These are phyloP conservation scores for Trichoderma koningiopsis DNA, from an alignment of 2,329 filamentous ascomycete genomes.

Conservation along the genomic window DNA sequence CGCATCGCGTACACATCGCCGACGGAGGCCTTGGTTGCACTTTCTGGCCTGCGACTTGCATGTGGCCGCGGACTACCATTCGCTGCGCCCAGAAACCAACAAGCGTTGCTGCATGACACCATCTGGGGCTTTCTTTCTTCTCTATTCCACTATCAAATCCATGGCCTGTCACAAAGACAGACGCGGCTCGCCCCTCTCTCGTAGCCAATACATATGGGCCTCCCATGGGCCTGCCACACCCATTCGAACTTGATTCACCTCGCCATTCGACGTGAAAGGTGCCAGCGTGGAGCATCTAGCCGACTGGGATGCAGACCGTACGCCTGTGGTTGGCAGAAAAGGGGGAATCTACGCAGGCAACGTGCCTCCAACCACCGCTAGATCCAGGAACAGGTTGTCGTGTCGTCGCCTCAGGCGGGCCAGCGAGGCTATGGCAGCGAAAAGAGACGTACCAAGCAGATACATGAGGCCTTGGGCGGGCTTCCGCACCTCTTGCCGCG, in stretches of 20 bases:
- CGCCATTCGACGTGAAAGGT: neutral
- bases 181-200: slow-evolving; percentile 19
- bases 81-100: slow-evolving; percentile 11
- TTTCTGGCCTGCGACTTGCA: slow-evolving; percentile 25
- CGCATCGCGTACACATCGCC: slow-evolving; percentile 12
- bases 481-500: neutral
- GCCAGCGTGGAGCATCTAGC: slow-evolving; percentile 17
- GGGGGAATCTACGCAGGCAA: slow-evolving; percentile 5
- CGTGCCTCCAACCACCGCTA: slow-evolving; percentile 2
- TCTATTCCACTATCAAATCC: slow-evolving; percentile 17
- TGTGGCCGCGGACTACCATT: slow-evolving; percentile 23
- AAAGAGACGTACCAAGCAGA: neutral
- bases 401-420: slow-evolving; percentile 15
- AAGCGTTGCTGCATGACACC: slow-evolving; percentile 35
- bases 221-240: slow-evolving; percentile 14
- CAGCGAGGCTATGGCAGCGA: slow-evolving; percentile 21
- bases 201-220: neutral
- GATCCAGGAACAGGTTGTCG: slow-evolving; percentile 22
- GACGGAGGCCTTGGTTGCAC: slow-evolving; percentile 22
- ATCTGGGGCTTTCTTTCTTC: slow-evolving; percentile 27
- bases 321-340: slow-evolving; percentile 14
- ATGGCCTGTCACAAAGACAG: slow-evolving; percentile 23
- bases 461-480: neutral
- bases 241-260: neutral
- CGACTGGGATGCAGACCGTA: neutral